These are phyloP conservation scores for Metschnikowia cubensis DNA, from an alignment of 805 yeast species.

Conservation along the genomic window DNA sequence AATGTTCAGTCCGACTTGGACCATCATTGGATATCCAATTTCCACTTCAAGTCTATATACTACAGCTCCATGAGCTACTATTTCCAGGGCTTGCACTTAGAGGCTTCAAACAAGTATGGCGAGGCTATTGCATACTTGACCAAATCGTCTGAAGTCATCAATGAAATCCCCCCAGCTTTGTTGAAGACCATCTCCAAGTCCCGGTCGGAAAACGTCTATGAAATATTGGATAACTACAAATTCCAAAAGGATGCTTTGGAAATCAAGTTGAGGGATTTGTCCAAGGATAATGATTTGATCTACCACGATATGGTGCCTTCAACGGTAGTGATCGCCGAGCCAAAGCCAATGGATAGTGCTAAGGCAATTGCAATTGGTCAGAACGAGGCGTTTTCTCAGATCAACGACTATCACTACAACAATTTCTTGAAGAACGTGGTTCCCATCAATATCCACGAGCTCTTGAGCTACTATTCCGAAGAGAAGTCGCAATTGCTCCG, in stretches of 20 bases:
- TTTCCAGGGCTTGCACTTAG: conserved; percentile 53
- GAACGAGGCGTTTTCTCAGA: conserved; percentile 38
- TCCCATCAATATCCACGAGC: conserved; percentile 84
- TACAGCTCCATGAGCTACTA: conserved; percentile 60
- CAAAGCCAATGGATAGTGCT: conserved; percentile 67
- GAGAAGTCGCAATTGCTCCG: conserved; percentile 77
- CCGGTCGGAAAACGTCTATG: conserved; percentile 28
- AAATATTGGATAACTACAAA: conserved; percentile 38
- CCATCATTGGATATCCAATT: conserved; percentile 47
- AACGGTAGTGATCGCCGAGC: conserved; percentile 53
- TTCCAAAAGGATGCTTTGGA: conserved; percentile 38
- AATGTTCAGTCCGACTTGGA: conserved; percentile 29
- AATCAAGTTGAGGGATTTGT: conserved; percentile 42
- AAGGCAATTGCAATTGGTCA: conserved; percentile 53
- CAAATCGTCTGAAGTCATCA: conserved; percentile 44
- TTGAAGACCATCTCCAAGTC: conserved; percentile 21
- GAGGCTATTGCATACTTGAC: conserved; percentile 65
- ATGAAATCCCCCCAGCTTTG: conserved; percentile 19
- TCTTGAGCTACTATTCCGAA: conserved; percentile 83
- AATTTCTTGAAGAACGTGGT: conserved; percentile 75
- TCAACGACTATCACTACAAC: conserved; percentile 36
- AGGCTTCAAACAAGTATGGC: conserved; percentile 60
- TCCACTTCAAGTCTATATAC: conserved; percentile 50
- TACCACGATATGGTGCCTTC: conserved; percentile 78
- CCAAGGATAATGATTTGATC: conserved; percentile 84